Base-by-base conservation (phyloP, 148 eudicot genomes). In the Vaccinium vitisidaea region DNA sequence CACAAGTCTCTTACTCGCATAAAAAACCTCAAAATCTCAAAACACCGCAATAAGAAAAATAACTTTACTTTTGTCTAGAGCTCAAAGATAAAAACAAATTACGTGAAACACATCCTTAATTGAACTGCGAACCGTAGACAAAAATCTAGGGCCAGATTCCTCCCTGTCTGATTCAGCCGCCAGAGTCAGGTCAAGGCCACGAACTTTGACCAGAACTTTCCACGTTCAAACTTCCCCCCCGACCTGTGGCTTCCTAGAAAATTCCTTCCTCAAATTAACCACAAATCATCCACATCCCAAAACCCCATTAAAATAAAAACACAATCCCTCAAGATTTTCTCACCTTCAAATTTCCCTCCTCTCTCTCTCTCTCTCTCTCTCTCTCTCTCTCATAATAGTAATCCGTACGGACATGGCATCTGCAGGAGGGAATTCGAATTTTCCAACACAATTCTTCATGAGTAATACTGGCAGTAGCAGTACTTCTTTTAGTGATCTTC, bases 151-250 rank as follows among this genome's bases (percentile, higher is more conserved):
- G n/a, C 65, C 59, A 15, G n/a, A 27, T 21, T 9, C 11, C 71
- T 39, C 58, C 86, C 67, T 27, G 78, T 79, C 79, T 77, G 87
- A 77, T 76, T 82, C 73, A 84, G 90, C 92, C 88, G 90, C 92
- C 92, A 69, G 43, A 84, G 30, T 43, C 48, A 25, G 61, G 94
- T 95, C 98, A 95, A 90, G 91, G 89, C 89, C 95, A 90, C 96
- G 90, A 87, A 83, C 84, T 93, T 92, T 94, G 98, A 95, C 98
- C 88, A 58, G 43, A 67, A 39, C 71, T 52, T 77, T 94, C 95
- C 89, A 94, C 93, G 90, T 94, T 93, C 98, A 94, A 94, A 89
- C 50, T 59, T 83, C 79, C 67, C n/a, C 59, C 27, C 21, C 7
- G 69, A 36, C 8, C 46, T 27, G 32, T 71, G 73, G 79, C 90